Percentiles rank a stretch among this genome's conserved stretches.
phyloP scores from a whole-genome alignment of 345 rosid genomes.

The Eucalyptus viminalis region DNA sequence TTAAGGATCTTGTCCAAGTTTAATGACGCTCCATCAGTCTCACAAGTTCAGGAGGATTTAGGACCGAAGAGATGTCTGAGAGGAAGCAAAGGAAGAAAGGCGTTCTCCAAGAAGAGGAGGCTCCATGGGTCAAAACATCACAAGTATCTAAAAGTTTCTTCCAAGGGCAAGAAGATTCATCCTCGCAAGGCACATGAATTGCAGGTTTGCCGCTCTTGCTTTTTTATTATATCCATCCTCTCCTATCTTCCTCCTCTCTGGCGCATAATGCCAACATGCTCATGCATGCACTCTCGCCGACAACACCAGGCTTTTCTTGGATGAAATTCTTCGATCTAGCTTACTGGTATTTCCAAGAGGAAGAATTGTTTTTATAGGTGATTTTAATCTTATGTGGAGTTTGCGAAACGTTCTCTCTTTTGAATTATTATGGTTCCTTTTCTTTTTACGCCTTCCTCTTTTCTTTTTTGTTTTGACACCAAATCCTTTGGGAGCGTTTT shows the following conservation, averaged over 20 bases:
- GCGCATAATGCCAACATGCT: not conserved
- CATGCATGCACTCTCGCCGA: not conserved
- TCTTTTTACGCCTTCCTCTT: not conserved
- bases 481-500: not conserved
- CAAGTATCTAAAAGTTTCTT: conserved; percentile 40
- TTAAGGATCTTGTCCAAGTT: conserved; percentile 72
- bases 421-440: not conserved
- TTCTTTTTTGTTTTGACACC: not conserved
- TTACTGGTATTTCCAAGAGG: not conserved
- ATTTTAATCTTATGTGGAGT: not conserved
- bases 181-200: conserved; percentile 29
- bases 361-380: not conserved
- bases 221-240: not conserved
- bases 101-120: conserved; percentile 30
- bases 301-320: not conserved
- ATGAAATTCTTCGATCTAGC: not conserved
- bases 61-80: conserved; percentile 22
- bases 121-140: conserved; percentile 25
- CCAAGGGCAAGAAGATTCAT: conserved; percentile 32
- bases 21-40: conserved; percentile 12
- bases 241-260: not conserved
- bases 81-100: conserved; percentile 28
- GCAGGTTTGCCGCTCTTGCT: conserved; percentile 31
- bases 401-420: not conserved
- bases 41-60: conserved; percentile 11